phyloP scores from a whole-genome alignment of 148 eudicot species.

The Arctostaphylos glauca region DNA sequence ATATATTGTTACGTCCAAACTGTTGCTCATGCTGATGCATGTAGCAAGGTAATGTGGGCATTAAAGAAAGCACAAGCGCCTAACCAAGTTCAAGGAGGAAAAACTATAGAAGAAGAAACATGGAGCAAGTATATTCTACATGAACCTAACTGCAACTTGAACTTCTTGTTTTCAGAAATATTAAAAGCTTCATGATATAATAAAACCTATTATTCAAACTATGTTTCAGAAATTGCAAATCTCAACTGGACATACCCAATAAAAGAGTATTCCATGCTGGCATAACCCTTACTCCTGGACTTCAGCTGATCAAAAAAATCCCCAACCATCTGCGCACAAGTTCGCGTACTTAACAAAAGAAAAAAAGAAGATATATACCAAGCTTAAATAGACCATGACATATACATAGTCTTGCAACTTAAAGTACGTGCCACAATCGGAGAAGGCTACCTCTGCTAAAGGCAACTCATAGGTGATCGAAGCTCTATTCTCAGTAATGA shows the following conservation, averaged over 20 bases:
- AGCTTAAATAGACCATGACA: slow-evolving; percentile 5
- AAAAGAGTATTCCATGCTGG: slow-evolving; percentile 96
- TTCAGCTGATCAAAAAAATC: slow-evolving; percentile 98
- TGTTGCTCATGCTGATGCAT: not conserved
- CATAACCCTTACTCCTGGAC: slow-evolving; percentile 98
- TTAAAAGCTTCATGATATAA: not conserved
- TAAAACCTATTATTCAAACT: not conserved
- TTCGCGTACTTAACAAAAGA: not conserved
- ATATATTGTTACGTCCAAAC: not conserved
- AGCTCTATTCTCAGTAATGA: slow-evolving; percentile 77
- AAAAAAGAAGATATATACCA: not conserved
- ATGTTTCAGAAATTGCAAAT: not conserved
- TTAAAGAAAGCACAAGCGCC: not conserved
- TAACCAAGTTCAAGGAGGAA: not conserved
- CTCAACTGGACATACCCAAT: slow-evolving; percentile 52
- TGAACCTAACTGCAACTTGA: not conserved
- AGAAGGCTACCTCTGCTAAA: slow-evolving; percentile 71
- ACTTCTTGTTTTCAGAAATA: not conserved
- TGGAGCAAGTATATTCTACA: not conserved
- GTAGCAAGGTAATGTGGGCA: not conserved
- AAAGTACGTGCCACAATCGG: not conserved
- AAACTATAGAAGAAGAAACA: not conserved
- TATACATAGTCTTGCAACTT: not conserved
- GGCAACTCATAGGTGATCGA: slow-evolving; percentile 76
- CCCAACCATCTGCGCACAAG: slow-evolving; percentile 82